Evolutionary conservation across 345 rosid genomes (phyloP).

Genomic region (Eucalyptus decipiens): DNA sequence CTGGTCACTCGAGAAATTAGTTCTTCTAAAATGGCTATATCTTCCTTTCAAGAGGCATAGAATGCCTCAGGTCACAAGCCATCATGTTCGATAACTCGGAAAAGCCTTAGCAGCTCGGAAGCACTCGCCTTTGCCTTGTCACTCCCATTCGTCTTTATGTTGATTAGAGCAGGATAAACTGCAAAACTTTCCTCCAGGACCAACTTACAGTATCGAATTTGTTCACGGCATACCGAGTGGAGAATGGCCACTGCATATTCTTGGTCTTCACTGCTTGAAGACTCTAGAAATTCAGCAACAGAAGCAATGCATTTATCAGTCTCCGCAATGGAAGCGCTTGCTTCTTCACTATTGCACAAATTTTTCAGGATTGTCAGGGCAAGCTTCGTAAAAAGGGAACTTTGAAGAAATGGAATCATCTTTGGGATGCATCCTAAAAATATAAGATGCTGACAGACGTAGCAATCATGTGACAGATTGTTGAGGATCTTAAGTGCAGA

Average conservation of each 20-base stretch:
- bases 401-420: conserved; percentile 35
- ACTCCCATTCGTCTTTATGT: not conserved
- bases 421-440: conserved; percentile 28
- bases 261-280: not conserved
- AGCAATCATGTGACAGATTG: conserved; percentile 33
- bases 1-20: not conserved
- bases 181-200: not conserved
- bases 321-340: not conserved
- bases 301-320: not conserved
- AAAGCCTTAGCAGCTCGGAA: not conserved
- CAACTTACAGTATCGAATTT: conserved; percentile 1
- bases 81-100: not conserved
- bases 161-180: not conserved
- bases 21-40: not conserved
- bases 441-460: conserved; percentile 29
- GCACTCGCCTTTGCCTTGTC: not conserved
- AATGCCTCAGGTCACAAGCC: not conserved
- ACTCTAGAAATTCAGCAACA: not conserved
- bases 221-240: conserved; percentile 24
- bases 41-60: not conserved
- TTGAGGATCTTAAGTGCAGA: conserved; percentile 39
- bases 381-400: not conserved
- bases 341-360: not conserved
- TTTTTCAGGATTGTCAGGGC: not conserved
- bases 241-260: conserved; percentile 21